phyloP scores from a whole-genome alignment of 106 monocot species.

The Allium sativum region DNA sequence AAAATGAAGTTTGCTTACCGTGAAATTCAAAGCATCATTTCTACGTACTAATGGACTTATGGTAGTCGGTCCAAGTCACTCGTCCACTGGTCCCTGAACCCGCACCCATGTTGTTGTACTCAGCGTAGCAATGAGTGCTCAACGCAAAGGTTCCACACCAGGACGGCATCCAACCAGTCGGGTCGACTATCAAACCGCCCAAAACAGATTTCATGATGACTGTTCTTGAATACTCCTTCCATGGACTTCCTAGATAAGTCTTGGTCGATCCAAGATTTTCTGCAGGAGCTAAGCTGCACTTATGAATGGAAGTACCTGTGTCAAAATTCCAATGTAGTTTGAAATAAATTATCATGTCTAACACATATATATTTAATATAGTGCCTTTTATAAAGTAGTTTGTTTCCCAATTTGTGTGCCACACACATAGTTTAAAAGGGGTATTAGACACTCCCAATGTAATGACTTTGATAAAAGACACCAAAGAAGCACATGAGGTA shows the following conservation, averaged over 20 bases:
- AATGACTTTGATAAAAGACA: no score
- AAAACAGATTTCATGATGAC: slow-evolving; percentile 65
- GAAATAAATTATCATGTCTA: no score
- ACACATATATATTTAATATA: no score
- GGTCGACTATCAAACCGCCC: slow-evolving; percentile 42
- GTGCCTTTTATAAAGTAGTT: no score
- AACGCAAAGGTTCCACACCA: slow-evolving; percentile 28
- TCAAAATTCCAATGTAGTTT: no score
- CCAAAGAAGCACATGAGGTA: no score
- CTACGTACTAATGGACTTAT: slow-evolving; percentile 30
- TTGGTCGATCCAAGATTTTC: slow-evolving; percentile 24
- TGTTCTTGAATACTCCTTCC: slow-evolving; percentile 58
- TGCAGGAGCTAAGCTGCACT: slow-evolving; percentile 30
- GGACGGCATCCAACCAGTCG: slow-evolving; percentile 46
- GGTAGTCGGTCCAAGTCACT: slow-evolving; percentile 38
- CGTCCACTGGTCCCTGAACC: slow-evolving; percentile 24
- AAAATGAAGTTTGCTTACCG: slow-evolving; percentile 30
- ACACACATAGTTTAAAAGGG: no score
- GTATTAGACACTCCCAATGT: no score
- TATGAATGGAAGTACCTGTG: slow-evolving; percentile 52
- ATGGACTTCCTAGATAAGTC: slow-evolving; percentile 69
- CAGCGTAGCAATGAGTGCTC: slow-evolving; percentile 43
- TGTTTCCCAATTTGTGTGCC: no score
- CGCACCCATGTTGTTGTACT: slow-evolving; percentile 35
- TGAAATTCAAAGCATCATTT: slow-evolving; percentile 34